Base-by-base conservation (phyloP, 2,329 filamentous ascomycete genomes). In the Fusarium vanettenii region DNA sequence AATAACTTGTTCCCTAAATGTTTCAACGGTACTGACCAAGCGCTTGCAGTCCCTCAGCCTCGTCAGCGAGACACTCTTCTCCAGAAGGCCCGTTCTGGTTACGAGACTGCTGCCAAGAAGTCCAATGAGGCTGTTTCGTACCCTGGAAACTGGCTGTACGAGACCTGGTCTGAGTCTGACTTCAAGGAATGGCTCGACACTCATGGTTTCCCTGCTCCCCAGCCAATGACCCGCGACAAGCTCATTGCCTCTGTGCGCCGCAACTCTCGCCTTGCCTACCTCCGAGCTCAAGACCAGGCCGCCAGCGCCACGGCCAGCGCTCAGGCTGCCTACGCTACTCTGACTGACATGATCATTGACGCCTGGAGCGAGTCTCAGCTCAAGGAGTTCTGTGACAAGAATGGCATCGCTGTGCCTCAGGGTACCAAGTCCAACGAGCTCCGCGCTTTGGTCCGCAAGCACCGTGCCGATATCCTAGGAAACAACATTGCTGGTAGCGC, bases 141-240 rank as follows among this genome's bases (percentile, higher is more conserved):
- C 81, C 97, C 97, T 37, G 97, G 97, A 43, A 91, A 98, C 85
- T 98, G 97, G 97, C 87, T 98, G 50, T 99, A 98, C 81, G 89
- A 92, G 70, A 88, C 92, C 9, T 99, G 97, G 97, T 92, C 94
- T 62, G 94, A 98, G 75, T 98, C 95, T 75, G 96, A 98, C 60
- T 86, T 98, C 73, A 98, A 98, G 88, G 90, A 94, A 76, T 99
- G 94, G 93, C 92, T 98, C 56, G 97, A 98, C 79, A 92, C 93
- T 76, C 91, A 95, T 76, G 97, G 97, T 61, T 92, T 96, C 83
- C 92, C 94, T 14, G 94, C 90, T 64, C 96, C 97, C 70, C 96
- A 98, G 82, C 93, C 95, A 33, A 91, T 91, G 59, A 92, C 87
- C 70, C 94, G 97, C 70, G 95, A 98, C 85, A 95, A 94, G 84